Evolutionary conservation across 768 basidiomycete genomes (phyloP).

Genomic region (Mycena capillaripes): DNA sequence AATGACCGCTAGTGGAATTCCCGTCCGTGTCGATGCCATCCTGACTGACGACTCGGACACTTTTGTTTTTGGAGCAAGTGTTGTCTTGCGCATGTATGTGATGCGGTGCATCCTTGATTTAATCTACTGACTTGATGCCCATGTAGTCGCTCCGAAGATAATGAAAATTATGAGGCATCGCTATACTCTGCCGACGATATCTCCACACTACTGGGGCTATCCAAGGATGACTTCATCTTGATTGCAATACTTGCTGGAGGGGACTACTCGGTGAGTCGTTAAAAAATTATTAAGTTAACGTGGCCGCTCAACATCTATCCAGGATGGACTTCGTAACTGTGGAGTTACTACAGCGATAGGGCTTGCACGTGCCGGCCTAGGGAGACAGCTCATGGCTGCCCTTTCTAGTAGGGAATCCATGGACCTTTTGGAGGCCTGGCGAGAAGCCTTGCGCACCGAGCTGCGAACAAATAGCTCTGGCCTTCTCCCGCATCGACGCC

Average conservation of each 20-base stretch:
- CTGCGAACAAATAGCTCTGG: conserved; percentile 31
- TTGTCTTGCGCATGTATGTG: conserved; percentile 47
- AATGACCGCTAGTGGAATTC: conserved; percentile 53
- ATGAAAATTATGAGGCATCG: conserved; percentile 61
- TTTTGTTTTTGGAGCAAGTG: conserved; percentile 61
- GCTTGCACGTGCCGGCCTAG: conserved; percentile 25
- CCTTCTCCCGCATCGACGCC: conserved; percentile 41
- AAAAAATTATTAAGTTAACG: too few relatives aligned
- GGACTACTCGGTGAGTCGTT: conserved; percentile 50
- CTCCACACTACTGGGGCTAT: conserved; percentile 40
- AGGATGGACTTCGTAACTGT: background rate
- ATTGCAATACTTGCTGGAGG: conserved; percentile 58
- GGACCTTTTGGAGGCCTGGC: conserved; percentile 11
- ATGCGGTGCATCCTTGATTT: background rate
- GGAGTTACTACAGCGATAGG: background rate
- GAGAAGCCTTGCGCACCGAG: conserved; percentile 6
- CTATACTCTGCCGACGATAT: conserved; percentile 42
- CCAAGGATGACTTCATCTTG: conserved; percentile 50
- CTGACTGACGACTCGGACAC: conserved; percentile 65
- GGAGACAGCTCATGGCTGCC: conserved; percentile 19
- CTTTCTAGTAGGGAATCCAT: background rate
- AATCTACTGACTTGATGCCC: conserved; percentile 32
- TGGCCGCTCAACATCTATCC: too few relatives aligned
- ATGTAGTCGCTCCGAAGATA: conserved; percentile 58
- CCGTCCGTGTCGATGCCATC: conserved; percentile 56